Percentiles rank a stretch among this genome's conserved stretches.
These are phyloP conservation scores for Glarea lozoyensis DNA, from an alignment of 495 filamentous ascomycete genomes.

Conservation along the genomic window DNA sequence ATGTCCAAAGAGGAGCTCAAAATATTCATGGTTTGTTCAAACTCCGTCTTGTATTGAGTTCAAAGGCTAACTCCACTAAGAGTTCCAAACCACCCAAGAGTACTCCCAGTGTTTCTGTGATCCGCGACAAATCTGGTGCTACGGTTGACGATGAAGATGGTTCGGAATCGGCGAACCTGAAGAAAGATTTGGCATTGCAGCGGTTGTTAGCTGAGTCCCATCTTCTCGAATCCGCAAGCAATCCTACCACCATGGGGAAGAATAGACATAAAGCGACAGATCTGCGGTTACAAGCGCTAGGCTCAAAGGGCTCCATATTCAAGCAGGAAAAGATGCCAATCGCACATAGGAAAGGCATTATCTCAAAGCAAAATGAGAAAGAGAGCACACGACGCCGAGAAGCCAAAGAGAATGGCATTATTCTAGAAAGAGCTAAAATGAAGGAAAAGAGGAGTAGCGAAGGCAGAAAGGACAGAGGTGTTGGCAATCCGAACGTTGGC, in stretches of 20 bases:
- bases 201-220: conserved; percentile 86
- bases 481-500: conserved; percentile 69
- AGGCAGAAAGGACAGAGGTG: conserved; percentile 49
- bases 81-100: conserved; percentile 36
- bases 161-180: conserved; percentile 56
- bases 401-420: conserved; percentile 82
- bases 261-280: conserved; percentile 71
- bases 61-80: conserved; percentile 29
- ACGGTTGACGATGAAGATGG: conserved; percentile 30
- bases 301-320: conserved; percentile 64
- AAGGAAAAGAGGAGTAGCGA: conserved; percentile 29
- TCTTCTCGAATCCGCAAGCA: conserved; percentile 60
- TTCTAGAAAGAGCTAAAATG: conserved; percentile 63
- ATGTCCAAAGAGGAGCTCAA: conserved; percentile 63
- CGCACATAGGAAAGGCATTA: conserved; percentile 69
- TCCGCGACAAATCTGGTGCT: conserved; percentile 15
- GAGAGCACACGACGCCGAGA: conserved; percentile 67
- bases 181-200: conserved; percentile 89
- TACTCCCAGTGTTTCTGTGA: conserved; percentile 27
- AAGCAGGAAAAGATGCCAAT: conserved; percentile 79
- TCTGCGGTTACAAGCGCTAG: conserved; percentile 69
- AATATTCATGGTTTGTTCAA: conserved; percentile 58
- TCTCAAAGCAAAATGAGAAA: conserved; percentile 47
- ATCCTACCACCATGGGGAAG: conserved; percentile 54
- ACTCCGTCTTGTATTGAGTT: conserved; percentile 2